These are phyloP conservation scores for Thermochaetoides dissita DNA, from an alignment of 2,329 filamentous ascomycete species.

Conservation along the genomic window DNA sequence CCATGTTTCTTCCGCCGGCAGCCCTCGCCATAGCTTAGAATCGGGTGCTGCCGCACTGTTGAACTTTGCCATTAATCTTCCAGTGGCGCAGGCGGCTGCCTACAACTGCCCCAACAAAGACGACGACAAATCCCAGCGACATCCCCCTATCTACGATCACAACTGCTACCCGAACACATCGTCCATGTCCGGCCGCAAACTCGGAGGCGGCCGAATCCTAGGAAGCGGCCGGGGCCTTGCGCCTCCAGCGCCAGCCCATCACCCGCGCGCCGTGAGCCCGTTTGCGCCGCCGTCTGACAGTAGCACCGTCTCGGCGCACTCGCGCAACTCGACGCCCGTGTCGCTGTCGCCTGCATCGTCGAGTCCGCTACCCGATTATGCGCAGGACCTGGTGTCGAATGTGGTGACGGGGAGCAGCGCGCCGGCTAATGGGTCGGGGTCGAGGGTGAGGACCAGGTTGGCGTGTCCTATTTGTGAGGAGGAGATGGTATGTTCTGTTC, in stretches of 20 bases:
- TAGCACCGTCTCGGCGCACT: conserved; percentile 61
- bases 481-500: conserved; percentile 60
- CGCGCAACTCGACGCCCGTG: conserved; percentile 36
- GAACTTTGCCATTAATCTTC: background rate
- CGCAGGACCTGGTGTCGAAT: conserved; percentile 68
- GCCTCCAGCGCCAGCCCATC: conserved; percentile 29
- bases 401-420: too few relatives aligned
- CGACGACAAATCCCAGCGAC: background rate
- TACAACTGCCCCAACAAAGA: background rate
- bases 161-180: background rate
- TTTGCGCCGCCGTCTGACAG: conserved; percentile 39
- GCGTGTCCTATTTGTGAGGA: conserved; percentile 97
- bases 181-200: conserved; percentile 66
- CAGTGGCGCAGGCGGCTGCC: background rate
- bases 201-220: conserved; percentile 83
- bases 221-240: conserved; percentile 75
- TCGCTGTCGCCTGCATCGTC: conserved; percentile 42
- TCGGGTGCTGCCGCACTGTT: too few relatives aligned
- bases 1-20: conserved; percentile 1
- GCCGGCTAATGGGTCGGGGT: too few relatives aligned
- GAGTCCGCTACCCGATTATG: conserved; percentile 54
- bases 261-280: conserved; percentile 33
- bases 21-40: conserved; percentile 1
- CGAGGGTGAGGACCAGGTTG: too few relatives aligned
- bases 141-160: too few relatives aligned